Conservation (phyloP, 2,329 filamentous ascomycete species). For the Epichloe amarillans region DNA sequence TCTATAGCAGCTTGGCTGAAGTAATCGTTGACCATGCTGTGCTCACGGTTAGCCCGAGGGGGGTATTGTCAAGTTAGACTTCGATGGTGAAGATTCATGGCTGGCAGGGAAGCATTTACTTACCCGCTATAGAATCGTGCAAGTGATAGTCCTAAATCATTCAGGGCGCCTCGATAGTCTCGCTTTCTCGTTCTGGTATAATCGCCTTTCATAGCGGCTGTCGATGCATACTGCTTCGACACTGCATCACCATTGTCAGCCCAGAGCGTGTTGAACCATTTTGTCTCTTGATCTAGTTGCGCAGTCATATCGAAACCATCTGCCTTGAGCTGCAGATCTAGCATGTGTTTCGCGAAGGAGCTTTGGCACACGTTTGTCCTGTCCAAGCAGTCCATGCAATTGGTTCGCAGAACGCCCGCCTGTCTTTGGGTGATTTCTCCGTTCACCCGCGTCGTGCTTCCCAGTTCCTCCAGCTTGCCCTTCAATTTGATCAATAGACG, state of each 20-base stretch:
- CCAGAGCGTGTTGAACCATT: slow-evolving; percentile 95
- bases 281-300: slow-evolving; percentile 63
- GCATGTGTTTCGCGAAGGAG: slow-evolving; percentile 69
- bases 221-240: slow-evolving; percentile 90
- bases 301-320: slow-evolving; percentile 66
- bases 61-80: neutral
- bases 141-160: slow-evolving; percentile 79
- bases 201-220: slow-evolving; percentile 89
- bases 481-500: slow-evolving; percentile 60
- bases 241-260: slow-evolving; percentile 96
- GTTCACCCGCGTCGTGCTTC: slow-evolving; percentile 50
- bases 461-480: slow-evolving; percentile 52
- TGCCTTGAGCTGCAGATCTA: slow-evolving; percentile 65
- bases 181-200: slow-evolving; percentile 86
- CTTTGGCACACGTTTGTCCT: slow-evolving; percentile 93
- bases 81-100: neutral
- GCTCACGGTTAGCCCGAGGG: slow-evolving; percentile 6
- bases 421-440: slow-evolving; percentile 39
- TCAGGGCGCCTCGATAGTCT: slow-evolving; percentile 80
- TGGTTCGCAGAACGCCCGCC: slow-evolving; percentile 72
- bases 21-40: slow-evolving; percentile 94
- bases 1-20: slow-evolving; percentile 94
- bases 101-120: slow-evolving; percentile 12
- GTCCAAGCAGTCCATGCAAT: slow-evolving; percentile 98
- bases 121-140: slow-evolving; percentile 60